These are phyloP conservation scores for Juglanconis juglandina DNA, from an alignment of 2,329 filamentous ascomycete species.

Conservation along the genomic window DNA sequence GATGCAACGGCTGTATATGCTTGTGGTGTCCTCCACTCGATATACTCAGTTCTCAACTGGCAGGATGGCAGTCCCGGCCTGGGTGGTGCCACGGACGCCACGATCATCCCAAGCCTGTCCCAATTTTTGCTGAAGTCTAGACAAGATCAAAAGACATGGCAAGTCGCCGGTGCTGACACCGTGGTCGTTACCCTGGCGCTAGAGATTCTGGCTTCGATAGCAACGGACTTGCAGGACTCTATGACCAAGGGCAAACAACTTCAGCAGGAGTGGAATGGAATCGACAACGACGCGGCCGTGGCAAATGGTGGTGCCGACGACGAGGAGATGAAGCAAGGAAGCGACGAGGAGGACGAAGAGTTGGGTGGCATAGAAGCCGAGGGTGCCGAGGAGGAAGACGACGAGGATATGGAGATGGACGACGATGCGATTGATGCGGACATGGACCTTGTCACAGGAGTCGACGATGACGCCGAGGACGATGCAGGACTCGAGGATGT, in stretches of 20 bases:
- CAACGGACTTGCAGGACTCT: slow-evolving; percentile 53
- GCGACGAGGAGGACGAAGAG: slow-evolving; percentile 25
- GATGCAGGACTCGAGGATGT: slow-evolving; percentile 46
- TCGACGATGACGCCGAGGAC: slow-evolving; percentile 40
- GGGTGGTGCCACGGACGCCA: slow-evolving; percentile 48
- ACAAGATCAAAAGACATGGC: slow-evolving; percentile 22
- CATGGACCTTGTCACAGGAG: slow-evolving; percentile 60
- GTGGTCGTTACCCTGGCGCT: slow-evolving; percentile 54
- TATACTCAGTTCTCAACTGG: slow-evolving; percentile 54
- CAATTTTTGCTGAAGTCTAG: slow-evolving; percentile 34
- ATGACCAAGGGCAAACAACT: slow-evolving; percentile 42
- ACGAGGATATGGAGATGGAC: slow-evolving; percentile 25
- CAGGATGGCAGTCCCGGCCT: slow-evolving; percentile 47
- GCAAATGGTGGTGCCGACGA: slow-evolving; percentile 26
- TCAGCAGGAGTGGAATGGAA: slow-evolving; percentile 37
- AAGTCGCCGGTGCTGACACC: slow-evolving; percentile 34
- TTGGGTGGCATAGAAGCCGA: slow-evolving; percentile 35
- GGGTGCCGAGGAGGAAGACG: slow-evolving; percentile 34
- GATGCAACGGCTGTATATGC: slow-evolving; percentile 52
- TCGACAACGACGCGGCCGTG: slow-evolving; percentile 39
- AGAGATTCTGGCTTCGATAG: slow-evolving; percentile 63
- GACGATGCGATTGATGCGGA: slow-evolving; percentile 58
- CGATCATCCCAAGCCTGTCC: slow-evolving; percentile 44
- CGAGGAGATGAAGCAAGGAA: slow-evolving; percentile 19
- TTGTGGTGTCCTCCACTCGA: slow-evolving; percentile 60